Base-by-base conservation (phyloP, 352 stramenopile genomes). In the Plasmopara muralis region DNA sequence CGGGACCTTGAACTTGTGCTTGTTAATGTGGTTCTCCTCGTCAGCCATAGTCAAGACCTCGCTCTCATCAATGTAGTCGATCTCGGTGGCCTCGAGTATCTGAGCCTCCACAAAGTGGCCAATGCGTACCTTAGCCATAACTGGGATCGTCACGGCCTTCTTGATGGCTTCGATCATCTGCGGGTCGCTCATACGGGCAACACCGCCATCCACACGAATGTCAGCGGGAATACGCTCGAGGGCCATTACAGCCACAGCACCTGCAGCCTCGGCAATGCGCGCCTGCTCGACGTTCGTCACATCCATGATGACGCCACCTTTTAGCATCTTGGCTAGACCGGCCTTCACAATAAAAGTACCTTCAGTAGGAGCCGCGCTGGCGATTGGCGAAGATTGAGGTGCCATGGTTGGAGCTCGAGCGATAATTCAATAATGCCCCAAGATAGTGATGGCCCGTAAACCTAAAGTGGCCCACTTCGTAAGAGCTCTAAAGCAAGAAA, bases 51-150 rank as follows among this genome's bases (percentile, higher is more conserved):
- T 98, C 15, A 99, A 68, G 29, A 99, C 96, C 71, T 99, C 96
- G 50, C 70, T 94, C 74, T 99, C 96, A 64, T 99, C 96, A 60
- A 99, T 98, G 86, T 98, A 99, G 71, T 99, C 96, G 56, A 98
- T 85, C 71, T 98, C 95, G 49, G 95, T 87, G 6, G 95, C 89
- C 67, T 99, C 91, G 9, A 99, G 77, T 61, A 99, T 98, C 70
- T 99, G 95, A 0, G 96, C 93, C 72, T 99, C 96, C 9, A 99
- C 95, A 64, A 98, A 99, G 76, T 99, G 96, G 55, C 95, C 95
- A 57, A 99, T 99, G 54, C 96, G 90, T 25, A 86, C 91, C 81
- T 99, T 99, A 42, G 96, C 96, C 96, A 99, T 99, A 34, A 99
- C 96, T 12, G 96, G 96, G 61, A 99, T 99, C 30, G 93, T 98